Evolutionary conservation across 805 yeast species (phyloP).

Genomic region (Saccharomycopsis babjevae): DNA sequence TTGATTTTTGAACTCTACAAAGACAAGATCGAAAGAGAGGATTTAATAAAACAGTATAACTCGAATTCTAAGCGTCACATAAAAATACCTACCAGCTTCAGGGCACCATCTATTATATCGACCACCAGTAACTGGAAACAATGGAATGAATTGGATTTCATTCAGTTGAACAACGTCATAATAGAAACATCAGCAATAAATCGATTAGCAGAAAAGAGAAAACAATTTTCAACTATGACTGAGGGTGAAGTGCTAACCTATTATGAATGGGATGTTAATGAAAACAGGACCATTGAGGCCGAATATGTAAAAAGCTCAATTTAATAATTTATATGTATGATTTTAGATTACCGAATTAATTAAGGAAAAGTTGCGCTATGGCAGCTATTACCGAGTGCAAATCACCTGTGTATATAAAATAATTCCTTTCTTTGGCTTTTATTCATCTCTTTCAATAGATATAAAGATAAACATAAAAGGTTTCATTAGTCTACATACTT

Average conservation of each 20-base stretch:
- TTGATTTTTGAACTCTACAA: conserved; percentile 11
- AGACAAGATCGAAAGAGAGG: conserved; percentile 3
- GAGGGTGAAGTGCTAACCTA: conserved; percentile 7
- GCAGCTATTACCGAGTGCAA: too few relatives aligned
- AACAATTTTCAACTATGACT: background rate
- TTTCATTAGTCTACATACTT: too few relatives aligned
- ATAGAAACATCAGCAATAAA: background rate
- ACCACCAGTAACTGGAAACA: conserved; percentile 10
- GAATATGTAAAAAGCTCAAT: background rate
- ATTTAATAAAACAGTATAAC: conserved; percentile 11
- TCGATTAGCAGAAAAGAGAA: conserved; percentile 1
- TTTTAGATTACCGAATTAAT: too few relatives aligned
- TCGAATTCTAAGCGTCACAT: conserved; percentile 12
- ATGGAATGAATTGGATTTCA: conserved; percentile 17
- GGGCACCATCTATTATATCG: conserved; percentile 3
- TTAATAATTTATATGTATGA: too few relatives aligned
- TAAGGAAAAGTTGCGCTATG: too few relatives aligned
- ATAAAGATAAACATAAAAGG: too few relatives aligned
- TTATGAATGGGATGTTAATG: conserved; percentile 7
- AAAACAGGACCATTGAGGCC: background rate
- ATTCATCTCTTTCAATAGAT: too few relatives aligned
- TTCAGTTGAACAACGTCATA: conserved; percentile 11
- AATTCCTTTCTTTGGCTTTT: too few relatives aligned
- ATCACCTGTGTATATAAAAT: too few relatives aligned
- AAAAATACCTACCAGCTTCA: conserved; percentile 9